Base-by-base conservation (phyloP, 345 rosid genomes). In the Aurinia saxatilis region DNA sequence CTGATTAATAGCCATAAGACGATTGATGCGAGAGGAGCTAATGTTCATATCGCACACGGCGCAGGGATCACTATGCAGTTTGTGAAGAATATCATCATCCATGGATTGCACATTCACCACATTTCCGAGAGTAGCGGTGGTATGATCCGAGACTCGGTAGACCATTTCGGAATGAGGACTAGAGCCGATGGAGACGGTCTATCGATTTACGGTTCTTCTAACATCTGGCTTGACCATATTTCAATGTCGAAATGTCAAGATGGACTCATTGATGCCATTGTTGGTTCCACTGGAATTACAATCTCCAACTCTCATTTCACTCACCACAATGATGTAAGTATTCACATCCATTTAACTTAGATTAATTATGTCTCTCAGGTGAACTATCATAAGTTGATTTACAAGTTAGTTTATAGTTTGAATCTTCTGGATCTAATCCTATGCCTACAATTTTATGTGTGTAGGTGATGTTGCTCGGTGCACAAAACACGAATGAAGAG, bases 291-390 rank as follows among this genome's bases (percentile, higher is more conserved):
- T 17, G 95, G 81, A 31, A 67, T 91, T 58, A 88, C 96, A 61
- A 77, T 91, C 61, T 91, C 98, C 61, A 91, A 87, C 61, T 64
- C 77, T 55, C 93, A 88, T 68, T 81, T 91, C 77, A 84, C 96
- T 31, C 25, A 77, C 36, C 98, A 91, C 78, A 77, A 85, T 27
- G 89, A 87, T 60, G 97, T 84, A 65, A 77, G 45, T 41, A 57
- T 10, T 19, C 25, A 35, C 11, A 49, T 41, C 15, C 29, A 55
- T 48, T 30, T 31, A 55, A 23, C 14, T 27, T 10, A 38, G 13
- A 35, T 35, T 55, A 2, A 35, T 35, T 55, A 2, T 8, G 9
- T 17, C 9, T 40, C 18, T 4, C 14, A 2, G 6, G 30, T 3
- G 6, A 5, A 34, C 29, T 11, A n/a, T 5, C 31, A 31, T 8